phyloP scores from a whole-genome alignment of 768 basidiomycete species.

The Hericium coralloides region DNA sequence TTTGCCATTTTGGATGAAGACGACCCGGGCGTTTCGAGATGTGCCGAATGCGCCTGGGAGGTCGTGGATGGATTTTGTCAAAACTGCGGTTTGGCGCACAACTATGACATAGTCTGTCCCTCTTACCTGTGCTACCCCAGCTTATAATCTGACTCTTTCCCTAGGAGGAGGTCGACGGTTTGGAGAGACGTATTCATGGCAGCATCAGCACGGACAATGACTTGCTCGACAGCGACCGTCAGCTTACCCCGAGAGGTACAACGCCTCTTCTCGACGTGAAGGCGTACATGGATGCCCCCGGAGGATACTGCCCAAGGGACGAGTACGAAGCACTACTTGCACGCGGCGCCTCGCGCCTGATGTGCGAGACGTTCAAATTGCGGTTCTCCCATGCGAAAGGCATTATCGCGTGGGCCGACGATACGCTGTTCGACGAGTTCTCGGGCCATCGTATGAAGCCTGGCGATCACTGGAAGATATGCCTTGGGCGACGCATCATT shows the following conservation, averaged over 20 bases:
- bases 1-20: not conserved
- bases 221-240: slow-evolving; percentile 19
- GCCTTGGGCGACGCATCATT: slow-evolving; percentile 26
- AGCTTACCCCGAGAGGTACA: slow-evolving; percentile 18
- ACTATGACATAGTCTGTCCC: slow-evolving; percentile 7
- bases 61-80: slow-evolving; percentile 23
- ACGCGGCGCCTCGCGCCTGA: slow-evolving; percentile 22
- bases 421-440: slow-evolving; percentile 24
- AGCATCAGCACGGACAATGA: slow-evolving; percentile 15
- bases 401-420: slow-evolving; percentile 25
- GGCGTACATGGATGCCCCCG: slow-evolving; percentile 4
- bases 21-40: not conserved
- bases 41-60: slow-evolving; percentile 22
- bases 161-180: not conserved
- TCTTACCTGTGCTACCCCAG: no score
- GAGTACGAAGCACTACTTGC: slow-evolving; percentile 23
- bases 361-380: slow-evolving; percentile 1
- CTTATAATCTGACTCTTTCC: no score
- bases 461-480: slow-evolving; percentile 31
- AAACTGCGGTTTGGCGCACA: slow-evolving; percentile 12
- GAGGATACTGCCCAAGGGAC: not conserved
- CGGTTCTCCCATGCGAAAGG: not conserved
- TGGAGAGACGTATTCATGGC: not conserved
- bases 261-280: slow-evolving; percentile 22
- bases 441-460: slow-evolving; percentile 23